Evolutionary conservation across 2,329 filamentous ascomycete species (phyloP).

Genomic region (Venturia effusa): DNA sequence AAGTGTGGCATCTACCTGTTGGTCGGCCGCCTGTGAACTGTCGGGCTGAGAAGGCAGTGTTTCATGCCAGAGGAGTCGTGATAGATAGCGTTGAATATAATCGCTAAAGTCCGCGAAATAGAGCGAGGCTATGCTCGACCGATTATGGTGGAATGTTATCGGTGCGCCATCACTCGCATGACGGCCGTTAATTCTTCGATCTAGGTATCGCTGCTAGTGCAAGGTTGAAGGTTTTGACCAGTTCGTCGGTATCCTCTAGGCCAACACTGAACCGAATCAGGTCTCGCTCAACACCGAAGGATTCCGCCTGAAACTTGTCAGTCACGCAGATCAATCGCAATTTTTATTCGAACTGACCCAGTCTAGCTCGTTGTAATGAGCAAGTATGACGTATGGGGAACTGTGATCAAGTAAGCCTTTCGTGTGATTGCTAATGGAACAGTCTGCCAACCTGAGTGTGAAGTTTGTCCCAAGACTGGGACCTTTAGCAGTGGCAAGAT

Average conservation of each 20-base stretch:
- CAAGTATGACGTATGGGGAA: slow-evolving; percentile 82
- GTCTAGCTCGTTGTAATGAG: slow-evolving; percentile 84
- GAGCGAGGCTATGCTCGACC: neutral
- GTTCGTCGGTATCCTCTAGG: slow-evolving; percentile 61
- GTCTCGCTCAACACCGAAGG: slow-evolving; percentile 70
- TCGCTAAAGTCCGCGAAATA: neutral
- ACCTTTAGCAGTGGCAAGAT: slow-evolving; percentile 78
- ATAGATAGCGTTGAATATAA: neutral
- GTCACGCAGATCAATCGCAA: neutral
- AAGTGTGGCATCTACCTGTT: neutral
- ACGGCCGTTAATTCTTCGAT: neutral
- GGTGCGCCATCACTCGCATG: neutral
- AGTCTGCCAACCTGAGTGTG: slow-evolving; percentile 50
- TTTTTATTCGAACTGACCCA: slow-evolving; percentile 49
- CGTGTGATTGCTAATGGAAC: neutral
- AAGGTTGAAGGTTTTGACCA: slow-evolving; percentile 52
- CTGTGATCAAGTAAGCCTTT: slow-evolving; percentile 24
- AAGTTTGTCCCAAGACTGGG: slow-evolving; percentile 96
- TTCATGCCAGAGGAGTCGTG: neutral
- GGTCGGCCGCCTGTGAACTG: neutral
- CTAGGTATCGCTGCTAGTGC: slow-evolving; percentile 52
- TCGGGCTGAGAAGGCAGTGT: neutral
- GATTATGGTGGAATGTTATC: neutral
- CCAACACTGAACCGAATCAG: slow-evolving; percentile 83
- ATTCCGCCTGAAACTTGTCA: slow-evolving; percentile 41